Base-by-base conservation (phyloP, 768 basidiomycete species). In the Holtermannia corniformis region DNA sequence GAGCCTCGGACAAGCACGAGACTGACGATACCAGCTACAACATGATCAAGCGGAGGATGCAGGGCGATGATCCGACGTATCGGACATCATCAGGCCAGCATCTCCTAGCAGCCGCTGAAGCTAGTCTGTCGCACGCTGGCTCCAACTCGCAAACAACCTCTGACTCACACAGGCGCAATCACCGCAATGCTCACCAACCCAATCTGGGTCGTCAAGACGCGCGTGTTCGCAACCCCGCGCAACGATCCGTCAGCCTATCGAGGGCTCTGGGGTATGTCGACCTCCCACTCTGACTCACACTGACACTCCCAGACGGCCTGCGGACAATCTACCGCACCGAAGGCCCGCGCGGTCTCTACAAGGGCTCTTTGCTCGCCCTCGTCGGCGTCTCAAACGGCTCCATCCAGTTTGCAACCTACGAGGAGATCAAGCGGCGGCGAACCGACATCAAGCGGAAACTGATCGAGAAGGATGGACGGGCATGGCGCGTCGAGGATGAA, bases 111-210 rank as follows among this genome's bases (percentile, higher is more conserved):
- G 86, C 91, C 41, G 92, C 95, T 44, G 79, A 93, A 86, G 89
- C 93, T 67, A 95, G 93, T 96, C 75, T 80, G 90, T 82, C 70
- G 51, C 24, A 12, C 57, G 27, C 40, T 5, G 22, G 32, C 50
- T 49, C 40, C 40, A 42, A 47, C 42, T 41, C 51, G 52, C 46
- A 13, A 27, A 55, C 14, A 3, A 41, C 50, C 32, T 37, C 10
- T 47, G 45, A 47, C 48, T 44, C 25, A 1, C 13, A 37, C 61
- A 97, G 93, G 93, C 75, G 87, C 92, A 12, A 82, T 82, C 16
- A 95, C 92, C 3, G 91, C 95, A 0, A 76, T 97, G 64, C 79
- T 95, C 68, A 99, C 93, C 5, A 97, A 99, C 72, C 95, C 93
- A 0, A 82, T 96, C 61, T 97, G 93, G 93, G 86, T 97, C 13